A percentile compares a stretch with the other conserved stretches of the same genome.
These are phyloP conservation scores for Tricholoma sp. DNA, from an alignment of 768 basidiomycete genomes.

Conservation along the genomic window DNA sequence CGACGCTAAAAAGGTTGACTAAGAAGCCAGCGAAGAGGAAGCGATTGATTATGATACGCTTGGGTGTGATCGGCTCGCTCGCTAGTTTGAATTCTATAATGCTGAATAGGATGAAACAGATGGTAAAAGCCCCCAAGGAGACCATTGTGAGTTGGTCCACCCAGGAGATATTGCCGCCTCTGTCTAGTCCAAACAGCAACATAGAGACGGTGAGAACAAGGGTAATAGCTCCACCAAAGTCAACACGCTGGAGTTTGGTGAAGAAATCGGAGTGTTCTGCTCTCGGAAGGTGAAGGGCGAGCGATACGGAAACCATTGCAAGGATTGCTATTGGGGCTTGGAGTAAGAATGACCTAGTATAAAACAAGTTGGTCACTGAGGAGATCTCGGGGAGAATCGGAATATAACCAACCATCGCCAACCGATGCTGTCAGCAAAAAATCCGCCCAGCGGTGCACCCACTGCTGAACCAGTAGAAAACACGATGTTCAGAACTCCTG, in stretches of 20 bases:
- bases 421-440: conserved; percentile 57
- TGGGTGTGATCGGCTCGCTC: conserved; percentile 56
- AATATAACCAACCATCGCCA: conserved; percentile 50
- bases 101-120: conserved; percentile 34
- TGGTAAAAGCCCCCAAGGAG: conserved; percentile 28
- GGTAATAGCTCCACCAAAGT: conserved; percentile 54
- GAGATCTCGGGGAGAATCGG: not conserved
- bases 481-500: conserved; percentile 56
- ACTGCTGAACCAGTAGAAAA: conserved; percentile 52
- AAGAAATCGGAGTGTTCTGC: conserved; percentile 34
- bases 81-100: conserved; percentile 46
- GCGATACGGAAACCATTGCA: conserved; percentile 47
- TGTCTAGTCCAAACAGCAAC: conserved; percentile 54
- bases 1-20: conserved; percentile 55
- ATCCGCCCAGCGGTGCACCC: conserved; percentile 62
- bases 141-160: conserved; percentile 30
- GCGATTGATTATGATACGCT: conserved; percentile 44
- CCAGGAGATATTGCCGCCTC: conserved; percentile 49
- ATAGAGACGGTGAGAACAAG: conserved; percentile 53
- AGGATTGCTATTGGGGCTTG: conserved; percentile 54
- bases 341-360: conserved; percentile 48
- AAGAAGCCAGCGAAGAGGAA: conserved; percentile 50
- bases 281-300: conserved; percentile 52
- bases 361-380: not conserved
- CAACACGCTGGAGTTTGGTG: conserved; percentile 53